These are phyloP conservation scores for Arabidopsis suecica DNA, from an alignment of 345 rosid species.

Conservation along the genomic window DNA sequence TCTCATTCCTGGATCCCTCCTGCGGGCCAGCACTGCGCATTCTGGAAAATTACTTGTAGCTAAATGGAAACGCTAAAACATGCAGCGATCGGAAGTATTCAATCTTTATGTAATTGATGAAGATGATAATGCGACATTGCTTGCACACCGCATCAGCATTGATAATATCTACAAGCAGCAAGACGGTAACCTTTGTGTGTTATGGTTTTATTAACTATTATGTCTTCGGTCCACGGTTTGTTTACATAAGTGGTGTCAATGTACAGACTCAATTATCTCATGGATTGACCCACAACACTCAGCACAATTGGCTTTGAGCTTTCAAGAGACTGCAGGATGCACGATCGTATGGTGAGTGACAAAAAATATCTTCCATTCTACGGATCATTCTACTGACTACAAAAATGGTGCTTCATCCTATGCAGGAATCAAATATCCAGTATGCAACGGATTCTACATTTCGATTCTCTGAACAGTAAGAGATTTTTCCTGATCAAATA, in stretches of 20 bases:
- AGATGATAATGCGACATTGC: constrained; percentile 81
- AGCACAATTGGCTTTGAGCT: constrained; percentile 86
- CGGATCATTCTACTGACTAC: constrained; percentile 26
- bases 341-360: constrained; percentile 62
- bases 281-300: constrained; percentile 88
- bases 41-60: constrained; percentile 35
- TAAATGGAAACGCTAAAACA: constrained; percentile 38
- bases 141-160: constrained; percentile 76
- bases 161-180: constrained; percentile 85
- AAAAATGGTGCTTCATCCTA: constrained; percentile 19
- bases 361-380: background rate
- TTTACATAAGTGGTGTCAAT: constrained; percentile 24
- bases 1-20: constrained; percentile 21
- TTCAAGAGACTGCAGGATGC: constrained; percentile 87
- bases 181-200: constrained; percentile 64
- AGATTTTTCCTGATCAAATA: constrained; percentile 3
- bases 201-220: constrained; percentile 6
- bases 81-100: constrained; percentile 79
- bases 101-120: constrained; percentile 84
- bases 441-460: constrained; percentile 74
- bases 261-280: constrained; percentile 81
- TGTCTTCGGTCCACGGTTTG: constrained; percentile 5
- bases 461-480: constrained; percentile 79
- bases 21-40: background rate
- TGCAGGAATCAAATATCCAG: constrained; percentile 70